Percentiles rank a stretch among this genome's conserved stretches.
phyloP scores from a whole-genome alignment of 768 basidiomycete genomes.

The Hericium rajendrae region DNA sequence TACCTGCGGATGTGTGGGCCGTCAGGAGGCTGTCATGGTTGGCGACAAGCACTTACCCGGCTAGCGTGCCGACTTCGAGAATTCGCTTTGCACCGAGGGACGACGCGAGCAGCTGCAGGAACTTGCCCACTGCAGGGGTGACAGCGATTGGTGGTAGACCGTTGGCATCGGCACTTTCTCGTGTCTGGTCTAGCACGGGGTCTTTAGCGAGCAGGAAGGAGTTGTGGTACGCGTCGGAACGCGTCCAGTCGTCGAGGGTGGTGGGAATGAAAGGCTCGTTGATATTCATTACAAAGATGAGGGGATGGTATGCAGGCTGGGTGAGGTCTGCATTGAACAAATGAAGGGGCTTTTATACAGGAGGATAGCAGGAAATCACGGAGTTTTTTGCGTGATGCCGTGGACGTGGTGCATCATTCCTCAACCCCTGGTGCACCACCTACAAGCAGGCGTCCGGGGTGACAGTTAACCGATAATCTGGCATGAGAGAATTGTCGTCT shows the following conservation, averaged over 20 bases:
- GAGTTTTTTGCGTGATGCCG: not conserved
- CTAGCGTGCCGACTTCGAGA: constrained; percentile 59
- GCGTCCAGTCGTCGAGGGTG: constrained; percentile 27
- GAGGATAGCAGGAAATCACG: not conserved
- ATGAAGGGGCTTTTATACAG: not conserved
- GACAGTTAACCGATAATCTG: not conserved
- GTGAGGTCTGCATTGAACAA: not conserved
- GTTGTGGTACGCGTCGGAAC: constrained; percentile 47
- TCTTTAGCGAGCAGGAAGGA: constrained; percentile 40
- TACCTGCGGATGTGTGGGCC: constrained; percentile 15
- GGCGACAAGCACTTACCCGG: constrained; percentile 34
- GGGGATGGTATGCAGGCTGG: not conserved
- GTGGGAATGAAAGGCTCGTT: not conserved
- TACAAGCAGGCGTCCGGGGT: not conserved
- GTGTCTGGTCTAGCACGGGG: constrained; percentile 30
- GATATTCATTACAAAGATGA: not conserved
- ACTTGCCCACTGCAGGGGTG: constrained; percentile 45
- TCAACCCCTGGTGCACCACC: not conserved
- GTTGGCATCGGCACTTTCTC: constrained; percentile 31
- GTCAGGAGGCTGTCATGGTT: not conserved
- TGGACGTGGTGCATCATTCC: not conserved
- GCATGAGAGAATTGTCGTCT: not conserved
- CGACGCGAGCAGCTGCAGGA: constrained; percentile 41
- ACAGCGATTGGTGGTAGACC: constrained; percentile 45
- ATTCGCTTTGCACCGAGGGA: constrained; percentile 46